phyloP scores from a whole-genome alignment of 495 filamentous ascomycete genomes.

The Parathielavia appendiculata region DNA sequence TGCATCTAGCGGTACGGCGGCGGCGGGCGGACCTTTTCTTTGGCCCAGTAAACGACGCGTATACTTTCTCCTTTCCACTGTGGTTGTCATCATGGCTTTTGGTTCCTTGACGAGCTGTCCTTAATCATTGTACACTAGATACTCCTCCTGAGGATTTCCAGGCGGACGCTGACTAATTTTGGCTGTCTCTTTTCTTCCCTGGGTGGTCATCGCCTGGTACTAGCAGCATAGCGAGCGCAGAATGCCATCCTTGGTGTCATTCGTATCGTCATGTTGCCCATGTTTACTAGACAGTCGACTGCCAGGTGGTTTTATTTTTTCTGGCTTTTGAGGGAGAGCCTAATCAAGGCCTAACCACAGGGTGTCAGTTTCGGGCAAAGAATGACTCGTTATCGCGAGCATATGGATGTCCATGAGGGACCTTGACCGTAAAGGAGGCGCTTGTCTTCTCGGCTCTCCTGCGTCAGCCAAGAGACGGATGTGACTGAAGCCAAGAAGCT shows the following conservation, averaged over 20 bases:
- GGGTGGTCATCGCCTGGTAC: background rate
- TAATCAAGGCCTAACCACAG: slow-evolving; percentile 62
- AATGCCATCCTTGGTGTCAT: background rate
- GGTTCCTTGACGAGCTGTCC: background rate
- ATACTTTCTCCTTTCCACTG: background rate
- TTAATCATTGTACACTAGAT: slow-evolving; percentile 21
- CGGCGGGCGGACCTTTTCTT: background rate
- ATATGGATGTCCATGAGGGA: slow-evolving; percentile 80
- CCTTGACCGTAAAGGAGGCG: slow-evolving; percentile 74
- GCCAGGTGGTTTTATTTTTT: slow-evolving; percentile 14
- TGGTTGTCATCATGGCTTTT: background rate
- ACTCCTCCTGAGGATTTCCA: slow-evolving; percentile 16
- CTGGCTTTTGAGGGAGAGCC: slow-evolving; percentile 19
- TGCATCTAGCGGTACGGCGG: slow-evolving; percentile 3
- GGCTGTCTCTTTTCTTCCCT: background rate
- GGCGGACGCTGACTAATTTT: slow-evolving; percentile 28
- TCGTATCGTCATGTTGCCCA: background rate
- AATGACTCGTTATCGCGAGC: slow-evolving; percentile 82
- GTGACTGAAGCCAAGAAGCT: slow-evolving; percentile 63
- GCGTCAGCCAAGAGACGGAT: slow-evolving; percentile 64
- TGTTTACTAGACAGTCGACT: slow-evolving; percentile 64
- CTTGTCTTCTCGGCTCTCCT: slow-evolving; percentile 73
- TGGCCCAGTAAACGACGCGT: slow-evolving; percentile 1
- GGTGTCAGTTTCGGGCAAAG: slow-evolving; percentile 71
- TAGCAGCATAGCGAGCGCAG: background rate